These are phyloP conservation scores for Bryopsis sp. DNA, from an alignment of 139 green algal genomes.

Conservation along the genomic window DNA sequence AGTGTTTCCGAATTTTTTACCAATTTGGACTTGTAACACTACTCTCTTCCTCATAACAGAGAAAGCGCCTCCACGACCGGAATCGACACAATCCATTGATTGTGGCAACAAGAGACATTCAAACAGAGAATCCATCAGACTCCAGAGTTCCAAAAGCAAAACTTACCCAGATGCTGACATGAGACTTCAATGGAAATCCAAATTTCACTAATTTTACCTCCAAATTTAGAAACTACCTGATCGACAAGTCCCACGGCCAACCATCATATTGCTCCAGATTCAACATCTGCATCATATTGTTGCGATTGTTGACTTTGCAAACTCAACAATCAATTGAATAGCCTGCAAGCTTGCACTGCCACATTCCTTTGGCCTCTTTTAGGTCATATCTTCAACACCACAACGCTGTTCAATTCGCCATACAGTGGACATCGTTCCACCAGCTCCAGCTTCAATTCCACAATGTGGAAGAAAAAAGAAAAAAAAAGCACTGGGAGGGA, in stretches of 20 bases:
- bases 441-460: slow-evolving; percentile 36
- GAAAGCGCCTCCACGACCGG: background rate
- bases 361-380: slow-evolving; percentile 48
- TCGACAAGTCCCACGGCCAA: too few species aligned
- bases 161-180: too few species aligned
- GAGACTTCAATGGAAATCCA: too few species aligned
- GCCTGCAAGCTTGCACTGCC: slow-evolving; percentile 65
- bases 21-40: slow-evolving; percentile 10
- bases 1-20: too few species aligned
- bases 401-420: slow-evolving; percentile 59
- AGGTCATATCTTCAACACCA: slow-evolving; percentile 39
- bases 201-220: too few species aligned
- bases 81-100: slow-evolving; percentile 3
- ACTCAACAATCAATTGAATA: background rate
- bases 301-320: background rate
- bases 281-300: too few species aligned
- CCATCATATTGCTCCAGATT: too few species aligned
- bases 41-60: slow-evolving; percentile 10
- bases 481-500: background rate
- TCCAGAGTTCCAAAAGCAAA: too few species aligned
- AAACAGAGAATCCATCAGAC: background rate
- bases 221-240: too few species aligned
- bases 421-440: slow-evolving; percentile 34
- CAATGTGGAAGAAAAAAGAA: background rate
- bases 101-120: slow-evolving; percentile 14